Percentiles rank a stretch among this genome's conserved stretches.
phyloP scores from a whole-genome alignment of 2,329 filamentous ascomycete species.

The Aspergillus unguis region DNA sequence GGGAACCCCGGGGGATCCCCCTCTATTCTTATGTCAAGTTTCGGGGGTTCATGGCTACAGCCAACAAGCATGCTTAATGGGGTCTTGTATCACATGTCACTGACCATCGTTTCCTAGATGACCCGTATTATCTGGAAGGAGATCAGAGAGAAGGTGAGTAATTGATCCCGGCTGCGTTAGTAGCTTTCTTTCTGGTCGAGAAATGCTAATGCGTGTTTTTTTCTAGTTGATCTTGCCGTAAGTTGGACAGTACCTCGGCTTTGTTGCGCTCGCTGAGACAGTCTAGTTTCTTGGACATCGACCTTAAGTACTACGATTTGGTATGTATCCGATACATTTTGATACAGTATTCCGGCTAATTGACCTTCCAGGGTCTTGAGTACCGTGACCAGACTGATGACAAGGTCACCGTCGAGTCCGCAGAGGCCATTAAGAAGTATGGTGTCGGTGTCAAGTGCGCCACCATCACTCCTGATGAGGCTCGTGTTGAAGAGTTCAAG shows the following conservation, averaged over 20 bases:
- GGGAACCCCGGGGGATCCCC: constrained; percentile 31
- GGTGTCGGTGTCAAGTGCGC: constrained; percentile 98
- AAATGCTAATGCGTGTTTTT: constrained; percentile 6
- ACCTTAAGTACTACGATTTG: constrained; percentile 97
- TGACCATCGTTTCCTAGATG: constrained; percentile 62
- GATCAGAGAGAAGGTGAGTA: constrained; percentile 84
- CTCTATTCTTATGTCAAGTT: constrained; percentile 20
- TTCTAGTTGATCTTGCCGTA: constrained; percentile 75
- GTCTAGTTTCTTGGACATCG: constrained; percentile 77
- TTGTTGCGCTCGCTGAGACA: constrained; percentile 19
- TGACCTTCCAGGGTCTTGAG: constrained; percentile 62
- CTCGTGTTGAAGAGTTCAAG: constrained; percentile 94
- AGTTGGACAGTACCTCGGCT: constrained; percentile 21
- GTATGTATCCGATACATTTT: constrained; percentile 32
- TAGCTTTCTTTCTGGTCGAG: constrained; percentile 15
- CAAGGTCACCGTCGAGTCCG: constrained; percentile 90
- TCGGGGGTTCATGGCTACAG: constrained; percentile 17
- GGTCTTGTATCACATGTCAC: constrained; percentile 15
- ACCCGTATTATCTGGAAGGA: constrained; percentile 98
- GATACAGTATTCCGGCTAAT: background rate
- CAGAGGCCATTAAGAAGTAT: constrained; percentile 98
- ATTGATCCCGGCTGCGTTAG: constrained; percentile 5
- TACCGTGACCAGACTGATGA: constrained; percentile 97
- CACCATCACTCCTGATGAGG: constrained; percentile 97
- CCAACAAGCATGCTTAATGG: constrained; percentile 6